Base-by-base conservation (phyloP, 1,139 yeast species). In the Suzukiozyma palmioleophila region DNA sequence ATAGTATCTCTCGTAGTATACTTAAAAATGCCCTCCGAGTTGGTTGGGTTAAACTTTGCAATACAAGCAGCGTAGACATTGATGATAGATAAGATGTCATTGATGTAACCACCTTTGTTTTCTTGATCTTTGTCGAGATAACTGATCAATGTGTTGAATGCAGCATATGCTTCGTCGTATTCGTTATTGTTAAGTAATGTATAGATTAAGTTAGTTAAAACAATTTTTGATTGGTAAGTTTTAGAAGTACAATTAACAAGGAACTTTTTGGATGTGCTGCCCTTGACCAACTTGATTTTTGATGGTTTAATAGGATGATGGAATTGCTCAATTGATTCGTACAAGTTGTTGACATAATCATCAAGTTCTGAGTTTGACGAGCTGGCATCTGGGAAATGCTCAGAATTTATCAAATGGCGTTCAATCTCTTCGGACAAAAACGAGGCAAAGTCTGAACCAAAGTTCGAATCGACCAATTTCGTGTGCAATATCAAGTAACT, bases 141-240 rank as follows among this genome's bases (percentile, higher is more conserved):
- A 27, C 51, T 51, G 5, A 58, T 50, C 42, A 60, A 69, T 0
- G 75, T 69, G 26, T 60, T 62, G 42, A 70, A 64, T 0, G 71
- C 75, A 5, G 71, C 72, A 40, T 64, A 56, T 0, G 76, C 76
- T 47, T 71, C 76, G 44, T 71, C 76, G 42, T 56, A 64, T 46
- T 70, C 73, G 12, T 56, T 51, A 39, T 62, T 52, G 28, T 65
- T 69, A 18, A 70, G 51, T 39, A 70, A 56, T 1, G 63, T 54
- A 40, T 61, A 57, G 29, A 71, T 62, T 36, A 65, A 59, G 40
- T 59, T 61, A 10, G 60, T 51, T 26, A 69, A 54, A 11, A 70
- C 61, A 2, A 54, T 46, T 42, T 61, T 62, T 46, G 70, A 65
- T 43, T 69, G 76, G 44, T 64, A 71, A 0, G 75, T 63, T 38